Conservation (phyloP, 208 protist species). For the Leishmania arabica region DNA sequence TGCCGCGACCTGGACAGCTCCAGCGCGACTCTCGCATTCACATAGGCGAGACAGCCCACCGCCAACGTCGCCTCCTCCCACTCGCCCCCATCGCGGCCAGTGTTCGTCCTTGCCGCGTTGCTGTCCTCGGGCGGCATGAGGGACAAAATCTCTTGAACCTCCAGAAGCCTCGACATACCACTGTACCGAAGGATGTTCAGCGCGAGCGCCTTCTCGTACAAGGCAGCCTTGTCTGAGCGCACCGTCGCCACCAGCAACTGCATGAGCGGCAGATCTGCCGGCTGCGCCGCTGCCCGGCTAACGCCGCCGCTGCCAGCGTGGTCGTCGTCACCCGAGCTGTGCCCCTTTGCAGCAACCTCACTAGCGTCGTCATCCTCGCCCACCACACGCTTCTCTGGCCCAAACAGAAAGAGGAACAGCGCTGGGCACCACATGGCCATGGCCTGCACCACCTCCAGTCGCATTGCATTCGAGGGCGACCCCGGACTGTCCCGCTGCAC, state of each 20-base stretch:
- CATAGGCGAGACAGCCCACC: slow-evolving; percentile 17
- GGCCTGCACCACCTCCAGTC: slow-evolving; percentile 29
- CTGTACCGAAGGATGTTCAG: slow-evolving; percentile 26
- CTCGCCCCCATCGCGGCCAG: not conserved
- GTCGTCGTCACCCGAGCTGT: not conserved
- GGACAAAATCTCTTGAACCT: slow-evolving; percentile 11
- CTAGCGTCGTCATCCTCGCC: slow-evolving; percentile 1
- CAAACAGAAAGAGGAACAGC: slow-evolving; percentile 28
- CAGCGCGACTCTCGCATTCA: slow-evolving; percentile 15
- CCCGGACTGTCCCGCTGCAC: slow-evolving; percentile 16
- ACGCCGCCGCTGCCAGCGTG: slow-evolving; percentile 1
- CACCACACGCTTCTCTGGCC: slow-evolving; percentile 7
- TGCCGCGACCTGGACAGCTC: slow-evolving; percentile 3
- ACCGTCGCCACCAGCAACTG: slow-evolving; percentile 23
- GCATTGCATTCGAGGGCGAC: slow-evolving; percentile 27
- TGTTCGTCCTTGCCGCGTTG: not conserved
- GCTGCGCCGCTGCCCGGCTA: slow-evolving; percentile 2
- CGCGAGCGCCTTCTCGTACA: slow-evolving; percentile 31
- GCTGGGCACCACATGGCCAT: slow-evolving; percentile 32
- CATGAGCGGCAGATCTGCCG: slow-evolving; percentile 26
- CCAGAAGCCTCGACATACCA: slow-evolving; percentile 19
- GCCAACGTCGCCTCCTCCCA: slow-evolving; percentile 22
- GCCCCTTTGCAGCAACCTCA: not conserved
- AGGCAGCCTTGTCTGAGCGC: slow-evolving; percentile 14
- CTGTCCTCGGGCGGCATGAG: slow-evolving; percentile 3